Evolutionary conservation across 2,329 filamentous ascomycete genomes (phyloP).

Genomic region (Fusarium pininemorale): DNA sequence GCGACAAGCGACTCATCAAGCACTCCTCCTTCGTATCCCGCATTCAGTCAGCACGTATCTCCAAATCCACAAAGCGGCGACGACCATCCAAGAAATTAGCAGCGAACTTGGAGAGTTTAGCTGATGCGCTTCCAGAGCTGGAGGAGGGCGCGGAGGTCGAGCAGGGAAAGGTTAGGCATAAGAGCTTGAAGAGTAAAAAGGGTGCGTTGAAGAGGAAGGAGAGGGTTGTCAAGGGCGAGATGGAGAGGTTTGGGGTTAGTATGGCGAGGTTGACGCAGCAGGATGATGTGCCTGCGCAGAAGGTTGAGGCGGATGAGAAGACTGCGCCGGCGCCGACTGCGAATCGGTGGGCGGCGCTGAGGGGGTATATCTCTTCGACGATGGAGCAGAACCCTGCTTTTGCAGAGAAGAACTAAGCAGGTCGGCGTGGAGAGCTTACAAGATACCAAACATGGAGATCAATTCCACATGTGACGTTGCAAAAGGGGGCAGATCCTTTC

Average conservation of each 20-base stretch:
- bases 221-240: constrained; percentile 80
- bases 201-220: constrained; percentile 88
- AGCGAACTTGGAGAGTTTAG: constrained; percentile 77
- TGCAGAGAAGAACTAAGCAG: constrained; percentile 37
- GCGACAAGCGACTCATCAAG: constrained; percentile 84
- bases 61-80: constrained; percentile 48
- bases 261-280: constrained; percentile 74
- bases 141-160: constrained; percentile 56
- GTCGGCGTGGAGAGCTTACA: not conserved
- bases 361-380: constrained; percentile 84
- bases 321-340: constrained; percentile 53
- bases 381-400: constrained; percentile 92
- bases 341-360: constrained; percentile 81
- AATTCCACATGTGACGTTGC: not conserved
- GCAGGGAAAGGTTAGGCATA: constrained; percentile 73
- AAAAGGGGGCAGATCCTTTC: not conserved
- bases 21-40: constrained; percentile 81
- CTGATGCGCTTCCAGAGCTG: constrained; percentile 79
- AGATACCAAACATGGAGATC: constrained; percentile 4
- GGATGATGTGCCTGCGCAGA: constrained; percentile 18
- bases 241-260: constrained; percentile 83
- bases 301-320: constrained; percentile 26
- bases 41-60: constrained; percentile 66
- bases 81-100: constrained; percentile 81
- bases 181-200: constrained; percentile 76